Evolutionary conservation across 768 basidiomycete genomes (phyloP), one percentile per base, ranked within the genome.

Genomic region (Myochromella boudieri): DNA sequence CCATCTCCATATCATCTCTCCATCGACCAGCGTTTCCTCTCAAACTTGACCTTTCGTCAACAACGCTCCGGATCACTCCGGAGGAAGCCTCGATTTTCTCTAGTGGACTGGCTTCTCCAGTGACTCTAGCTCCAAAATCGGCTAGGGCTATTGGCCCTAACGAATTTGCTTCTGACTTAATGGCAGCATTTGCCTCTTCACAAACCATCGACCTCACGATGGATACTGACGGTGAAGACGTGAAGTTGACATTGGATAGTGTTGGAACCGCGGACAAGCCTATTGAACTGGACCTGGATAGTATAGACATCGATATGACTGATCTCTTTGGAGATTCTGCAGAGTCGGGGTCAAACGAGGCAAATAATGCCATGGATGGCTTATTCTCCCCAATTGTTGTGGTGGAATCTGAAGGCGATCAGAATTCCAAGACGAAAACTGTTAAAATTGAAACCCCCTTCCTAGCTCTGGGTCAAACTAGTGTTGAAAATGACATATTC

Each of bases 41-140:
- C 43, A 91, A 90, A 56, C 79, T 91, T n/a, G 90, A 92, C 58
- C 72, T 92, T 4, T 87, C 89, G n/a, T 73, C 85, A 1, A 66
- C 81, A 10, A 70, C 82, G 9, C 71, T 90, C 45, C 80, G 82
- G 37, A 74, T 88, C 22, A 67, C 78, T n/a, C 71, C 84, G 0
- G 82, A 84, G 33, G 86, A 88, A 55, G 75, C 72, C 5, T 67
- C 77, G 4, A 59, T 81, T 44, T 84, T 78, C 49, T 66, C 77
- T 1, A 81, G 75, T 37, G 82, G 83, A 1, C 68, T 89, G 37
- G 74, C 84, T 22, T 91, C 88, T 5, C 90, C 90, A 6, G 89
- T 91, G 25, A 87, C 84, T 4, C 76, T 92, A 28, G 90, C 87
- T 0, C 90, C 90, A 1, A 86, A 82, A 58, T 88, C 90, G 4